phyloP scores from a whole-genome alignment of 2,329 filamentous ascomycete species.

The Paecilomyces dactylethromorphus region DNA sequence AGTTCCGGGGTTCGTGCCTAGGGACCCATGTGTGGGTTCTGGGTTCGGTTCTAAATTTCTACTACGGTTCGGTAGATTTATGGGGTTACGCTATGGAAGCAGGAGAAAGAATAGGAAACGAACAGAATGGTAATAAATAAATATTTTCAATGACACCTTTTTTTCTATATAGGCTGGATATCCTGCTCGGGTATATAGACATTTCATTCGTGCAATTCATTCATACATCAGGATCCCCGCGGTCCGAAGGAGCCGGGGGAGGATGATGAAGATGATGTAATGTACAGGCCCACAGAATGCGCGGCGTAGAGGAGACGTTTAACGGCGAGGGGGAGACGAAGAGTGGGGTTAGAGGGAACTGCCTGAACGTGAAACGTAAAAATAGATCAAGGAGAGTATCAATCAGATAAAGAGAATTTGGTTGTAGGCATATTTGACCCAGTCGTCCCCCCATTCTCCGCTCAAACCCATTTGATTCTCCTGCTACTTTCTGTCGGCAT shows the following conservation, averaged over 20 bases:
- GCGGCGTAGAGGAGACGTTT: neutral
- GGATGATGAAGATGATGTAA: neutral
- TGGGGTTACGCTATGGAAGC: neutral
- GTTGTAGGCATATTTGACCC: neutral
- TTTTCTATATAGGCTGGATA: neutral
- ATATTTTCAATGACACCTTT: neutral
- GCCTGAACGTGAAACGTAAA: neutral
- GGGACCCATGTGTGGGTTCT: too few species aligned
- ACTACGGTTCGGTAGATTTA: too few species aligned
- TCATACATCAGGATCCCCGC: neutral
- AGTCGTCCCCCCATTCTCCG: neutral
- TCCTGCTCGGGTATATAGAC: neutral
- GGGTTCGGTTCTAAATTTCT: too few species aligned
- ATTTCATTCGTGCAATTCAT: neutral
- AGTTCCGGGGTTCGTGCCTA: too few species aligned
- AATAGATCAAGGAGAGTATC: neutral
- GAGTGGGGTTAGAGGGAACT: neutral
- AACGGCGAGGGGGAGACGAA: neutral
- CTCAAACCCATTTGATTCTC: neutral
- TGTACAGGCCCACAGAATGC: neutral
- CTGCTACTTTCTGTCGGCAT: neutral
- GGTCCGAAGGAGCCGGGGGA: neutral
- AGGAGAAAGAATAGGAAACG: neutral
- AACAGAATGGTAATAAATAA: neutral
- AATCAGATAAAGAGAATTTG: neutral